Conservation (phyloP, 1,284 basidiomycete genomes). For the Ustilago loliicola region DNA sequence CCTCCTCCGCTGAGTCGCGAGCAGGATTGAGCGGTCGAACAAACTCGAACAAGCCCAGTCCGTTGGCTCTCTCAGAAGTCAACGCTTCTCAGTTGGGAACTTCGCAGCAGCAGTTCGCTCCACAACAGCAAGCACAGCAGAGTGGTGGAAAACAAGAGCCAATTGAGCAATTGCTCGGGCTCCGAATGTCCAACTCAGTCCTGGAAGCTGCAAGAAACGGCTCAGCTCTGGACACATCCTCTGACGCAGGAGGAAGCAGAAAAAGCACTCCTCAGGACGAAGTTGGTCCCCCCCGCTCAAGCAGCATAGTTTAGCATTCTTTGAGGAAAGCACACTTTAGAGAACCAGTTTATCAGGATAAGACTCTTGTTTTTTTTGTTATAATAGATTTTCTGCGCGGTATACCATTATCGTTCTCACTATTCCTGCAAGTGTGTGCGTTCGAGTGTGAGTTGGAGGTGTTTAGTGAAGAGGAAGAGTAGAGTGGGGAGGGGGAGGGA, state of each 20-base stretch:
- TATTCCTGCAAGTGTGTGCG: no score
- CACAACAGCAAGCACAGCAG: background rate
- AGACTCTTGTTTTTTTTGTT: no score
- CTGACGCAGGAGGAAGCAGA: conserved; percentile 21
- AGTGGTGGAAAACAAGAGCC: conserved; percentile 5
- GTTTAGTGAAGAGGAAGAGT: background rate
- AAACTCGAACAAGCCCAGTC: conserved; percentile 16
- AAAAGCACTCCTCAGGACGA: conserved; percentile 22
- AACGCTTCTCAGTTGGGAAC: background rate
- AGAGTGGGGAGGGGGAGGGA: background rate
- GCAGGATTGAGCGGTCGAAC: no score
- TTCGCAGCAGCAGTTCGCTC: background rate
- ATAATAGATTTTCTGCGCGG: no score
- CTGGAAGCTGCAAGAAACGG: conserved; percentile 30
- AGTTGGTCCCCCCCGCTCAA: conserved; percentile 3
- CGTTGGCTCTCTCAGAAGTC: conserved; percentile 12
- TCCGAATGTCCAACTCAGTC: conserved; percentile 5
- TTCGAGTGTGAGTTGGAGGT: no score
- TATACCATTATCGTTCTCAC: no score
- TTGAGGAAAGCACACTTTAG: no score
- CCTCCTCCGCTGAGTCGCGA: no score
- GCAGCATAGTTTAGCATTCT: background rate
- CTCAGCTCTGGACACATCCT: conserved; percentile 30
- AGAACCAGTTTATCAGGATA: no score
- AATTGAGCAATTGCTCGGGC: conserved; percentile 23